Percentiles rank a stretch among this genome's conserved stretches.
Conservation (phyloP, 192 early-diverging fungal genomes). For the Lunasporangiospora selenospora region DNA sequence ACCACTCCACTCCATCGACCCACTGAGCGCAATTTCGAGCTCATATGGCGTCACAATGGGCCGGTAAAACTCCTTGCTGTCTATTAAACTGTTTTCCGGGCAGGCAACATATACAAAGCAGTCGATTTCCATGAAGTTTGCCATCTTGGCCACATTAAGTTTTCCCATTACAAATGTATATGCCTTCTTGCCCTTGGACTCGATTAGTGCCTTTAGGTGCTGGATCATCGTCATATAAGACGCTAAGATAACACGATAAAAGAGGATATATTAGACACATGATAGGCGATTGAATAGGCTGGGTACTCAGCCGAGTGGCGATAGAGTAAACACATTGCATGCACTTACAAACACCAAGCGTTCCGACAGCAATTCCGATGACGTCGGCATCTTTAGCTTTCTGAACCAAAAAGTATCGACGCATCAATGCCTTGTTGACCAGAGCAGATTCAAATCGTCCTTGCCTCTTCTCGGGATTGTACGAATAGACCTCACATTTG, state of each 20-base stretch:
- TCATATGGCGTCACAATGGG: conserved; percentile 97
- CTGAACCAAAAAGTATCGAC: conserved; percentile 81
- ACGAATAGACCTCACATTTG: conserved; percentile 67
- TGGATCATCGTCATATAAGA: conserved; percentile 87
- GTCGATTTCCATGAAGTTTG: conserved; percentile 97
- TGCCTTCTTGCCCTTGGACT: conserved; percentile 75
- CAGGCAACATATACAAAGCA: conserved; percentile 92
- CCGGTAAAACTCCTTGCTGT: conserved; percentile 87
- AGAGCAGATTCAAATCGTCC: conserved; percentile 62
- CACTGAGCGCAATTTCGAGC: conserved; percentile 79
- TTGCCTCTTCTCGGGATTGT: conserved; percentile 64
- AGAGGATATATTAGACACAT: background rate
- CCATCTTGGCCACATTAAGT: conserved; percentile 94
- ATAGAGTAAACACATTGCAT: background rate
- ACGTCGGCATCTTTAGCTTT: conserved; percentile 91
- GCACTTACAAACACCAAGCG: conserved; percentile 86
- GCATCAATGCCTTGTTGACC: conserved; percentile 65
- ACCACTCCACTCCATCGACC: conserved; percentile 72
- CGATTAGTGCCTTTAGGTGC: conserved; percentile 79
- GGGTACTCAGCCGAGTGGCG: background rate
- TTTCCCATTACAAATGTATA: conserved; percentile 95
- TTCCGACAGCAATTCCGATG: conserved; percentile 96
- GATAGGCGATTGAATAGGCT: background rate
- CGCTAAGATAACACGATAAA: conserved; percentile 45
- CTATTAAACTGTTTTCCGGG: conserved; percentile 93